Percentiles rank a stretch among this genome's conserved stretches.
Conservation (phyloP, 1,284 basidiomycete species). For the Jaminaea rosea region DNA sequence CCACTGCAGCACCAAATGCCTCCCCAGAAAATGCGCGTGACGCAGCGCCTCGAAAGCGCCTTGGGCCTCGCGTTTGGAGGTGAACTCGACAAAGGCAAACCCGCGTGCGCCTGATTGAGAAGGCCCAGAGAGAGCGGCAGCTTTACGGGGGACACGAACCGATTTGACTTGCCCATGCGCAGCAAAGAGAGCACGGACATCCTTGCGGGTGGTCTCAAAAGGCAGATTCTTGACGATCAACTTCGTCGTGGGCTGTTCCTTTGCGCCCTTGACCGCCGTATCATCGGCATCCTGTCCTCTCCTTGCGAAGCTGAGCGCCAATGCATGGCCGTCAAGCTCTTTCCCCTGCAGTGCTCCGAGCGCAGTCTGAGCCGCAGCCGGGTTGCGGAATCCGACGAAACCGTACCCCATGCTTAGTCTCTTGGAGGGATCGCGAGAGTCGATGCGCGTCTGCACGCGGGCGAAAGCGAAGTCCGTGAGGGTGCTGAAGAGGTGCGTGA, state of each 20-base stretch:
- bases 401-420: conserved; percentile 87
- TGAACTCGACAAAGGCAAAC: conserved; percentile 81
- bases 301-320: conserved; percentile 78
- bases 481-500: conserved; percentile 63
- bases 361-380: conserved; percentile 66
- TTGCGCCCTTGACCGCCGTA: background rate
- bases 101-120: conserved; percentile 76
- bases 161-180: conserved; percentile 68
- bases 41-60: conserved; percentile 52
- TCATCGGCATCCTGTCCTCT: conserved; percentile 61
- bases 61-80: conserved; percentile 35
- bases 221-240: conserved; percentile 94
- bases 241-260: conserved; percentile 17
- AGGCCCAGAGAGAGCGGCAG: conserved; percentile 56
- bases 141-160: conserved; percentile 59
- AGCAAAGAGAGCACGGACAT: conserved; percentile 65
- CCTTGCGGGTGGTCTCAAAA: conserved; percentile 89
- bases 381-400: conserved; percentile 80
- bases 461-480: conserved; percentile 78
- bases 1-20: conserved; percentile 91
- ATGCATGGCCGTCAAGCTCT: conserved; percentile 74
- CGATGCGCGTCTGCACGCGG: conserved; percentile 80
- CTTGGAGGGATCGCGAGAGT: conserved; percentile 51
- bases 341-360: conserved; percentile 70
- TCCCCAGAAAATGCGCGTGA: conserved; percentile 88